Percentiles rank a stretch among this genome's conserved stretches.
These are phyloP conservation scores for Nakataea oryzae DNA, from an alignment of 2,329 filamentous ascomycete genomes.

Conservation along the genomic window DNA sequence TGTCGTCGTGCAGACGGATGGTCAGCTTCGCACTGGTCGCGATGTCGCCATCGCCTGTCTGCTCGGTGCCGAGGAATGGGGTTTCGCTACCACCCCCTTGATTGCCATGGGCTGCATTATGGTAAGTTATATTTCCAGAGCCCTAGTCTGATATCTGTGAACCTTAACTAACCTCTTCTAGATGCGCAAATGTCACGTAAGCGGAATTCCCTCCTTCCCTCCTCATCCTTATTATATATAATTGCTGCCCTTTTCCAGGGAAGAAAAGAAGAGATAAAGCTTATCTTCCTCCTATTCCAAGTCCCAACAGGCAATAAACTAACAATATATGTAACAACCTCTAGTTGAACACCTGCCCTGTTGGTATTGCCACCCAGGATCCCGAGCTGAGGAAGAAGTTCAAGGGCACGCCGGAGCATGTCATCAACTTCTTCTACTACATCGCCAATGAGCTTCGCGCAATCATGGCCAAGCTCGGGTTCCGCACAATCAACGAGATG, in stretches of 20 bases:
- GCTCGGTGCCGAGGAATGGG: conserved; percentile 96
- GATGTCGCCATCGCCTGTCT: conserved; percentile 92
- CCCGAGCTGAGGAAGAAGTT: conserved; percentile 94
- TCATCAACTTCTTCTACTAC: conserved; percentile 99
- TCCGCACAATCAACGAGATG: conserved; percentile 96
- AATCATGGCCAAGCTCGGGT: conserved; percentile 92
- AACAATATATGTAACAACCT: not conserved
- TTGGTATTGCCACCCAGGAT: conserved; percentile 92
- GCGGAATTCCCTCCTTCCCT: not conserved
- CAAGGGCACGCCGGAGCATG: conserved; percentile 82
- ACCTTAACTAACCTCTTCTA: too few relatives aligned
- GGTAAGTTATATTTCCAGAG: too few relatives aligned
- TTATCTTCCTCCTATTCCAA: not conserved
- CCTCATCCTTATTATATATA: conserved; percentile 19
- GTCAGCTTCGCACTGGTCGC: conserved; percentile 82
- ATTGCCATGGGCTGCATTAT: conserved; percentile 97
- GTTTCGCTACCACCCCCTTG: conserved; percentile 86
- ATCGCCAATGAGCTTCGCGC: conserved; percentile 90
- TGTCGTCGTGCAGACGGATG: conserved; percentile 93
- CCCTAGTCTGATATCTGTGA: too few relatives aligned
- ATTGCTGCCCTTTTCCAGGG: not conserved
- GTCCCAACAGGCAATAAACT: not conserved
- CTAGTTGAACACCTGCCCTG: conserved; percentile 62
- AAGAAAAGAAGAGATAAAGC: not conserved
- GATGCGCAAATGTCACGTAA: conserved; percentile 66